Base-by-base conservation (phyloP, 2,329 filamentous ascomycete genomes). In the Neofusicoccum umdonicola region DNA sequence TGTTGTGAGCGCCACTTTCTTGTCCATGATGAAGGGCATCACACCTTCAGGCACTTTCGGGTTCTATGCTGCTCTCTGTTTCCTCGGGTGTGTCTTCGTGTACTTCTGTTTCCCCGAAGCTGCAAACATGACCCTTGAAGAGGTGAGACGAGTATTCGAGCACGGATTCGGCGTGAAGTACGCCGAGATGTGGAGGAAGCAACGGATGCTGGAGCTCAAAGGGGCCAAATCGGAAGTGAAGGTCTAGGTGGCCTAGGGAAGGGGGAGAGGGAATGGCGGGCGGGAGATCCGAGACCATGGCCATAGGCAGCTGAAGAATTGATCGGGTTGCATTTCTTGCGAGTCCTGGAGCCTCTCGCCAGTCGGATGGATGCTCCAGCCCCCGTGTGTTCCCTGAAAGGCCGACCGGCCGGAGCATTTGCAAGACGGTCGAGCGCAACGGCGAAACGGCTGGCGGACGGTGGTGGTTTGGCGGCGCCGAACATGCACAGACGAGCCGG, bases 31-130 rank as follows among this genome's bases (percentile, higher is more conserved):
- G 51, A 74, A 73, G 22, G 73, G 73, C 56, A 77, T 79, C 71
- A 75, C 76, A 2, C 74, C 75, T 0, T 73, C 69, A 6, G 75
- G 76, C 0, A 74, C 75, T 0, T 77, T 79, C 37, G 75, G 76
- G 2, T 79, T 79, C 68, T 80, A 79, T 66, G 76, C 76, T 15
- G 77, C 72, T 0, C 72, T 80, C 22, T 79, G 78, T 37, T 69
- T 77, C 9, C 68, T 79, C 17, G 77, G 77, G 0, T 79, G 77
- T 74, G 66, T 72, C 39, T 73, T 69, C 12, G 67, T 79, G 70
- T 75, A 77, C 41, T 73, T 76, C 72, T 76, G 73, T 66, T 79
- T 78, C 65, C 72, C 76, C 1, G 77, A 79, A 64, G 77, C 75
- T 2, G 75, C 76, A 50, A 74, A 78, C 17, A 68, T 78, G 70